A percentile compares a stretch with the other conserved stretches of the same genome.
Evolutionary conservation across 2,329 filamentous ascomycete species (phyloP).

Genomic region (Phaeosphaeria sp.): DNA sequence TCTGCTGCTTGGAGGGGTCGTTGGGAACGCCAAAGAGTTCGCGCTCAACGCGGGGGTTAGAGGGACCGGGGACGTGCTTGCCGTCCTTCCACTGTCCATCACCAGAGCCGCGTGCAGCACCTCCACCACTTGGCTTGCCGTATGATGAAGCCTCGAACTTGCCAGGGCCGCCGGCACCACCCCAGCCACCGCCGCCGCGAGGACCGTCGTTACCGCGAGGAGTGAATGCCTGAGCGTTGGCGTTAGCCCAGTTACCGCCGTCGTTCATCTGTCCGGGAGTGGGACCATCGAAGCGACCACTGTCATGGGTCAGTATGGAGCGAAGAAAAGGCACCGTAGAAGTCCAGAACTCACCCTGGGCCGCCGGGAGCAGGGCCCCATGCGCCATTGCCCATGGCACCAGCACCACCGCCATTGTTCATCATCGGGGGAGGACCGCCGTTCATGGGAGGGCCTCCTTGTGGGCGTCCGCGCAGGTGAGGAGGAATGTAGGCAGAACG

Average conservation of each 20-base stretch:
- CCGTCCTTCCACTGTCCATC: slow-evolving; percentile 97
- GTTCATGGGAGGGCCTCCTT: slow-evolving; percentile 46
- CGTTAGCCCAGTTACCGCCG: slow-evolving; percentile 64
- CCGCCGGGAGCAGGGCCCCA: slow-evolving; percentile 55
- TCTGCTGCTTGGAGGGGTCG: slow-evolving; percentile 93
- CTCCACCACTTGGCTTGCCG: slow-evolving; percentile 57
- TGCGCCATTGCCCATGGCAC: slow-evolving; percentile 66
- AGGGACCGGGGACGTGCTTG: slow-evolving; percentile 90
- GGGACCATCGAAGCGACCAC: slow-evolving; percentile 41
- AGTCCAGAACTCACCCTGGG: slow-evolving; percentile 27
- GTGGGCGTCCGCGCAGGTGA: slow-evolving; percentile 69
- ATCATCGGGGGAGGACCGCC: slow-evolving; percentile 53
- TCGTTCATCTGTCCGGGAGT: slow-evolving; percentile 54
- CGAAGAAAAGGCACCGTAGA: background rate
- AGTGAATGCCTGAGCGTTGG: slow-evolving; percentile 65
- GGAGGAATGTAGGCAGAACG: slow-evolving; percentile 84
- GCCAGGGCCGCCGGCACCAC: slow-evolving; percentile 46
- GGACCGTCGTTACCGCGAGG: slow-evolving; percentile 50
- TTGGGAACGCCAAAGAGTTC: slow-evolving; percentile 92
- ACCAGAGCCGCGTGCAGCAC: slow-evolving; percentile 78
- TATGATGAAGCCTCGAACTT: slow-evolving; percentile 70
- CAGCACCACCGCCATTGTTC: slow-evolving; percentile 56
- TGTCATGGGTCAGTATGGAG: slow-evolving; percentile 27
- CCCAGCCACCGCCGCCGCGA: slow-evolving; percentile 47
- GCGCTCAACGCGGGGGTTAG: slow-evolving; percentile 88